Base-by-base conservation (phyloP, 2,329 filamentous ascomycete species). In the Corinectria fuckeliana region DNA sequence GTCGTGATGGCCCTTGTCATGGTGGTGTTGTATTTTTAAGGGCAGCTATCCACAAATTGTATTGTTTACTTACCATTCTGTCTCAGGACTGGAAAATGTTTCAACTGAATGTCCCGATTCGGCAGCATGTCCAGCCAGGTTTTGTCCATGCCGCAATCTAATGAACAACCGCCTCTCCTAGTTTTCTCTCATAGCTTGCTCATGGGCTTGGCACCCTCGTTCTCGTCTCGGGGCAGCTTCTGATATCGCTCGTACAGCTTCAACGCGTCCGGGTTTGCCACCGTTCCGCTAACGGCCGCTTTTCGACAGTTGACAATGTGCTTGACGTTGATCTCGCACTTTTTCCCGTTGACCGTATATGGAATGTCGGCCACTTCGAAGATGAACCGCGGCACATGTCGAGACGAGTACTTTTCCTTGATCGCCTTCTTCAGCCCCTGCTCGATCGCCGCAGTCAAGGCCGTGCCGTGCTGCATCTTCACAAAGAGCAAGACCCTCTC, bases 281-380 rank as follows among this genome's bases (percentile, higher is more conserved):
- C 57, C 2, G 57, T 62, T 11, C 42, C 52, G 20, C 60, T 62
- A 34, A 50, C 42, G 6, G 41, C 10, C 6, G 36, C 36, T 2
- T 32, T 56, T 21, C 56, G 47, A 14, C 44, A 10, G 21, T 28
- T 41, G 9, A 62, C 47, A 14, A 60, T 47, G 25, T 62, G 50
- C 38, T 62, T 62, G 21, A 62, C 57, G 21, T 56, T 57, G 26
- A 60, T 53, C 36, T 62, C 60, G 42, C 60, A 62, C 38, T 60
- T 62, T 23, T 62, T 62, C 2, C 60, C 52, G 14, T 62, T 62
- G 4, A 57, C 44, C 14, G 60, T 62, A 20, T 56, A 57, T 1
- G 56, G 60, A 6, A 62, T 62, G 18, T 62, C 60, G 2, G 34
- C 13, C 8, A 62, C 49, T 23, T 56, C 21, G 14, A 62, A 57